A percentile compares a stretch with the other conserved stretches of the same genome.
phyloP scores from a whole-genome alignment of 768 basidiomycete species.

The Baorangia bicolor region DNA sequence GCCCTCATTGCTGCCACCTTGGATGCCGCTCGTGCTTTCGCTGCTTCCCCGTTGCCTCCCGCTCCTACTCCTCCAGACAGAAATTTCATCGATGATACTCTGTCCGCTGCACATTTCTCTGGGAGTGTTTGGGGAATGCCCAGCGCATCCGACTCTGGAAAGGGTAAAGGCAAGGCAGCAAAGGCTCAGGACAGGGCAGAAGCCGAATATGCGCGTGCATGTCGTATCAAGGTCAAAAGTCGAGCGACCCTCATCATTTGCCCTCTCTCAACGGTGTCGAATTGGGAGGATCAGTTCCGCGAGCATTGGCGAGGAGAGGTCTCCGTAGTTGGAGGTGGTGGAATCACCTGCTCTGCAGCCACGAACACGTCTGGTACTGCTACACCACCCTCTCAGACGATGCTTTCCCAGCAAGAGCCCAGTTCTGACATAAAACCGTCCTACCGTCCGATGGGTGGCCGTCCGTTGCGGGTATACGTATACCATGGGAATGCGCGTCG shows the following conservation, averaged over 20 bases:
- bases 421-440: constrained; percentile 27
- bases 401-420: constrained; percentile 29
- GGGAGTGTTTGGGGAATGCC: constrained; percentile 90
- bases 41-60: constrained; percentile 49
- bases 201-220: constrained; percentile 64
- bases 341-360: constrained; percentile 32
- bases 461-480: constrained; percentile 80
- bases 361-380: constrained; percentile 36
- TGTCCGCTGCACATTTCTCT: constrained; percentile 60
- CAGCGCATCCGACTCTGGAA: constrained; percentile 39
- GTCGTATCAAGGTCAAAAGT: constrained; percentile 77
- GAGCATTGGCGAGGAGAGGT: constrained; percentile 96
- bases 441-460: constrained; percentile 44
- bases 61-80: constrained; percentile 43
- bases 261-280: constrained; percentile 93
- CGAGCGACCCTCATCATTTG: constrained; percentile 96
- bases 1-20: constrained; percentile 90
- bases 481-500: constrained; percentile 92
- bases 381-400: constrained; percentile 37
- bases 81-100: constrained; percentile 27
- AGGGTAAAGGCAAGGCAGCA: constrained; percentile 65
- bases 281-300: constrained; percentile 98
- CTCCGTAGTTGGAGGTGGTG: constrained; percentile 76
- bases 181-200: constrained; percentile 70
- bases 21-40: constrained; percentile 64